Evolutionary conservation across 805 yeast species (phyloP).

Genomic region (Candida vaughaniae): DNA sequence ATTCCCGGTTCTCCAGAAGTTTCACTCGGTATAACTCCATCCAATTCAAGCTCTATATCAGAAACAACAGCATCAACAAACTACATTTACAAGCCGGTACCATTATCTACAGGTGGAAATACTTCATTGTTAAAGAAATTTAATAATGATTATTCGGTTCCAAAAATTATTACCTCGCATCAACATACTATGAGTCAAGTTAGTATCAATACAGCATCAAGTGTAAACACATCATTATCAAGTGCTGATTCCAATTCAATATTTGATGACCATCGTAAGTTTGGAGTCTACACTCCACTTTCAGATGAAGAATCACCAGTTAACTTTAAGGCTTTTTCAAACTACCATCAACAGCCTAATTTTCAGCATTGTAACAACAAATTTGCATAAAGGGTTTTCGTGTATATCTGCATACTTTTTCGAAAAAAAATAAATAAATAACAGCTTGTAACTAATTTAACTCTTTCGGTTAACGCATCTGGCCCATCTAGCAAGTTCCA

Average conservation of each 20-base stretch:
- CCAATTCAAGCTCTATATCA: conserved; percentile 4
- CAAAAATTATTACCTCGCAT: conserved; percentile 13
- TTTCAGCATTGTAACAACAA: conserved; percentile 5
- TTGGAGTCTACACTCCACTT: conserved; percentile 31
- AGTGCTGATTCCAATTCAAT: conserved; percentile 15
- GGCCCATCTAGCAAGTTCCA: too few relatives aligned
- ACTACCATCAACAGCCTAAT: neutral
- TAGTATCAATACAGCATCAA: conserved; percentile 26
- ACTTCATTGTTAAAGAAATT: conserved; percentile 11
- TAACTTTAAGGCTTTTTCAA: conserved; percentile 1
- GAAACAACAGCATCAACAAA: conserved; percentile 1
- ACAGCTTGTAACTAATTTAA: too few relatives aligned
- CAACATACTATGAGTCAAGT: conserved; percentile 25
- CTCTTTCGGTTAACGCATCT: too few relatives aligned
- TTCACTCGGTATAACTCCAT: conserved; percentile 5
- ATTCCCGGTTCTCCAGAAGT: neutral
- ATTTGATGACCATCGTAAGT: conserved; percentile 25
- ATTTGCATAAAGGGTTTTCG: conserved; percentile 5
- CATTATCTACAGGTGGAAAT: conserved; percentile 5
- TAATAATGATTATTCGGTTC: conserved; percentile 2
- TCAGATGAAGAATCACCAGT: conserved; percentile 27
- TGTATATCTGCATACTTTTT: conserved; percentile 3
- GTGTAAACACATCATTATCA: conserved; percentile 23
- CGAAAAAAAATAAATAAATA: too few relatives aligned
- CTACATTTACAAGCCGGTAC: conserved; percentile 15